Evolutionary conservation across 441 rosid species (phyloP), one percentile per base, ranked within the genome.

Genomic region (Jatropha podagrica): DNA sequence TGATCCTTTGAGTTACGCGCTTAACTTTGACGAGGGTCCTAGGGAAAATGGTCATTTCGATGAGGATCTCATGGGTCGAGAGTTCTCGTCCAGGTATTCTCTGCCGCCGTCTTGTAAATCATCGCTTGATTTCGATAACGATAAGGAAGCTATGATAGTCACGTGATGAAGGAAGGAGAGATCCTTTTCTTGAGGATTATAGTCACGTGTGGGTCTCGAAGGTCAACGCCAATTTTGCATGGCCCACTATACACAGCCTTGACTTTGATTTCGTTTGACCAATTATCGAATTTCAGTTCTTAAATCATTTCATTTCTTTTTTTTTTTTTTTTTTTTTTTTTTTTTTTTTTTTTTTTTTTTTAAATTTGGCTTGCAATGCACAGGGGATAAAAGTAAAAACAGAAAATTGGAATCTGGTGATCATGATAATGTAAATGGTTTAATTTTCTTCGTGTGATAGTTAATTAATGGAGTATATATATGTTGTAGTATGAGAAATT

Each of bases 21-120:
- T 86, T 73, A 92, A 92, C 71, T 92, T 93, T 69, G 96, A 93
- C 44, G 93, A 91, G 11, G 96, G 97, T 0, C 74, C 65, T 40
- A 79, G 78, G 61, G 82, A 77, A 5, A 74, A 79, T 13, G 80
- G 81, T 55, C 71, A 65, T 63, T 83, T 75, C 62, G 88, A 83
- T 59, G 90, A 86, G 52, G 91, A 86, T 77, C 65, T 67, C 15
- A 5, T 74, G 23, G 73, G 85, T 32, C 80, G 91, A 13, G 88
- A 84, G 64, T 93, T 91, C 82, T 91, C 95, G 4, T 80, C 83
- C 9, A 76, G 94, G 81, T 91, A 85, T 76, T 85, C 90, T 5
- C 76, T 88, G 7, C 92, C 92, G n/a, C 81, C 81, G 2, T 81
- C 92, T 3, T 69, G 86, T 9, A 85, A 86, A 78, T 71, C 81